Evolutionary conservation across 768 basidiomycete genomes (phyloP).

Genomic region (Leccinum rimulosum): DNA sequence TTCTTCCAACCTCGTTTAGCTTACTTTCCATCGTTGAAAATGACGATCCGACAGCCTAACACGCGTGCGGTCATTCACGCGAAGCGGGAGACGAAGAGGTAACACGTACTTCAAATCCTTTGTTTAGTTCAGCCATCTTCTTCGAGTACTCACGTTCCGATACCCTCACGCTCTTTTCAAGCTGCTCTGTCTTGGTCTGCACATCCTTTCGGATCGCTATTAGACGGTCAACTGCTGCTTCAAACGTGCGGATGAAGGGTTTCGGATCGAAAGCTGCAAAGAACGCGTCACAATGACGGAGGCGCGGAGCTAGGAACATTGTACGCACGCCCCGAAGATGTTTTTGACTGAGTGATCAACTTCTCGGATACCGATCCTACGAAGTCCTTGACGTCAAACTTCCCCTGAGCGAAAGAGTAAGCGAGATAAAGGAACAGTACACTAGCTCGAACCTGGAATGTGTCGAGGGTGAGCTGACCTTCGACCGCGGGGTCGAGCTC

Average conservation of each 20-base stretch:
- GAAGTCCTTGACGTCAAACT: conserved; percentile 91
- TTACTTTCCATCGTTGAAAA: conserved; percentile 88
- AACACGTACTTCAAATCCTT: conserved; percentile 82
- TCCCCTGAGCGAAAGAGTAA: conserved; percentile 50
- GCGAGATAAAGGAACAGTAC: background rate
- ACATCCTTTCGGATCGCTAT: conserved; percentile 88
- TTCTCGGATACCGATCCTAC: conserved; percentile 83
- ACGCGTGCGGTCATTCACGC: conserved; percentile 1
- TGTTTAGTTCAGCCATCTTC: conserved; percentile 89
- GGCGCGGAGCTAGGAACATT: background rate
- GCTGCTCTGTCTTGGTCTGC: conserved; percentile 83
- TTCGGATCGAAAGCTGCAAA: conserved; percentile 85
- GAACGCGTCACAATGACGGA: conserved; percentile 7
- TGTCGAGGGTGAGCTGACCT: conserved; percentile 49
- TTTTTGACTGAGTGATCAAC: conserved; percentile 82
- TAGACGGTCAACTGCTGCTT: conserved; percentile 84
- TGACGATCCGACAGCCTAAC: conserved; percentile 80
- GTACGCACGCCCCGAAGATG: conserved; percentile 75
- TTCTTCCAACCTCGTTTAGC: conserved; percentile 91
- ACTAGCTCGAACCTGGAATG: conserved; percentile 48
- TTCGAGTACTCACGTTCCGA: conserved; percentile 93
- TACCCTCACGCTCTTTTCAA: conserved; percentile 86
- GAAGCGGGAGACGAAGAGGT: background rate
- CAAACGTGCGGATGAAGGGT: conserved; percentile 91
- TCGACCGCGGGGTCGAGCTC: conserved; percentile 53